A percentile compares a stretch with the other conserved stretches of the same genome.
Evolutionary conservation across 441 rosid genomes (phyloP).

Genomic region (Erodium chrysanthum): DNA sequence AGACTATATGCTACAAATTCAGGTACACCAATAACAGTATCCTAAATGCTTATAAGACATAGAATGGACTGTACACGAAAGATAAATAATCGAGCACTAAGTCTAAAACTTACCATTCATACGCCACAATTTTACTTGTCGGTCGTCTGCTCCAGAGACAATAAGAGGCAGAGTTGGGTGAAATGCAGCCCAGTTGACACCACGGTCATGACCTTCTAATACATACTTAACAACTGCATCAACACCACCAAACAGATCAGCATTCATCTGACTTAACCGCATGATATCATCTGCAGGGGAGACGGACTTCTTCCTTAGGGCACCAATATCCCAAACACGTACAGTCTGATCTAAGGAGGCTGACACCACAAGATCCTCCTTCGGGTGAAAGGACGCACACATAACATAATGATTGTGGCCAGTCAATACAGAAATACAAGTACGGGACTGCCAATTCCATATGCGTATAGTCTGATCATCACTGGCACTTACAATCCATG

Average conservation of each 20-base stretch:
- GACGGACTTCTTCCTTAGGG: conserved; percentile 69
- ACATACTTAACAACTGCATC: conserved; percentile 88
- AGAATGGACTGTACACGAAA: not conserved
- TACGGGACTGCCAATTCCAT: conserved; percentile 90
- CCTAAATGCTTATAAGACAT: not conserved
- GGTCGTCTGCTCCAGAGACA: conserved; percentile 62
- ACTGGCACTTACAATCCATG: conserved; percentile 93
- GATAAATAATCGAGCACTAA: not conserved
- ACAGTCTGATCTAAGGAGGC: conserved; percentile 90
- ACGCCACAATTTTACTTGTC: conserved; percentile 84
- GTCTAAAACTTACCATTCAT: conserved; percentile 60
- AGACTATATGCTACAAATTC: not conserved
- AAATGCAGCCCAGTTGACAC: conserved; percentile 91
- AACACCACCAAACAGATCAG: conserved; percentile 79
- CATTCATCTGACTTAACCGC: conserved; percentile 72
- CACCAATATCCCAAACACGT: conserved; percentile 83
- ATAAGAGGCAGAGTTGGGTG: conserved; percentile 51
- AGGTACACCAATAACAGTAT: not conserved
- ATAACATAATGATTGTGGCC: conserved; percentile 91
- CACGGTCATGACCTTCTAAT: conserved; percentile 87
- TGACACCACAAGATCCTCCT: conserved; percentile 82
- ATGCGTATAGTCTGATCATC: conserved; percentile 85
- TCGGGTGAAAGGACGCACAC: conserved; percentile 91
- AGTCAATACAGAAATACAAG: conserved; percentile 71
- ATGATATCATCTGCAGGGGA: conserved; percentile 84